These are phyloP conservation scores for Pseudohyphozyma bogoriensis DNA, from an alignment of 768 basidiomycete genomes.

Conservation along the genomic window DNA sequence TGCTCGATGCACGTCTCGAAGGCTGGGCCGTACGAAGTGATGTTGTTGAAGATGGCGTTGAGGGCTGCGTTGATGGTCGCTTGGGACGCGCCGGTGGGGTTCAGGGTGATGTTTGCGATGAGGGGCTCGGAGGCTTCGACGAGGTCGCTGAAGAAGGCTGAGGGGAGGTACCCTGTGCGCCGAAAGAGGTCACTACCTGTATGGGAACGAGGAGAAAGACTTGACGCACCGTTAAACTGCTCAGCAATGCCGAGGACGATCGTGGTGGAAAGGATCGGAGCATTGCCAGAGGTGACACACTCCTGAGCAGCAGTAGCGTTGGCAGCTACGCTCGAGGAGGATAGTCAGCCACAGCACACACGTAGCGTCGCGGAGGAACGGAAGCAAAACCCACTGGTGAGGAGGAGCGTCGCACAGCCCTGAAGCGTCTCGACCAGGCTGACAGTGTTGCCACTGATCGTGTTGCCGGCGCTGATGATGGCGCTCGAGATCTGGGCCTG, in stretches of 20 bases:
- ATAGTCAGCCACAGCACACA: neutral
- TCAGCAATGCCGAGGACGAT: constrained; percentile 17
- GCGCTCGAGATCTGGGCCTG: constrained; percentile 23
- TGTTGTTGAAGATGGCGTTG: constrained; percentile 30
- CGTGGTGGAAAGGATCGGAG: constrained; percentile 13
- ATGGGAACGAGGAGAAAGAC: neutral
- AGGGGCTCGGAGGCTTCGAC: constrained; percentile 18
- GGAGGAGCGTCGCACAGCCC: constrained; percentile 25
- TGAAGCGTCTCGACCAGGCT: constrained; percentile 28
- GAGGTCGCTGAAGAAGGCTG: constrained; percentile 31
- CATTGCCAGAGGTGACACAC: constrained; percentile 20
- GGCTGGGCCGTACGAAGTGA: constrained; percentile 27
- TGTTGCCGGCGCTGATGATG: constrained; percentile 19
- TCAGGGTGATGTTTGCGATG: constrained; percentile 8
- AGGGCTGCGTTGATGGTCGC: constrained; percentile 17
- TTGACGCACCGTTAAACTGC: neutral
- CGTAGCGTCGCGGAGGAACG: neutral
- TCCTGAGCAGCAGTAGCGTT: constrained; percentile 28
- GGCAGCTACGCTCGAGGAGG: constrained; percentile 4
- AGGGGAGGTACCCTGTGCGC: constrained; percentile 29
- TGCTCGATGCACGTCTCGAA: constrained; percentile 27
- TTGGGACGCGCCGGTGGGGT: constrained; percentile 19
- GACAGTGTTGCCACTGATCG: constrained; percentile 29
- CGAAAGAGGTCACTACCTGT: neutral
- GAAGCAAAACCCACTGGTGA: constrained; percentile 10